Percentiles rank a stretch among this genome's conserved stretches.
phyloP scores from a whole-genome alignment of 371 early-diverging fungal species.

The Coemansia sp. region DNA sequence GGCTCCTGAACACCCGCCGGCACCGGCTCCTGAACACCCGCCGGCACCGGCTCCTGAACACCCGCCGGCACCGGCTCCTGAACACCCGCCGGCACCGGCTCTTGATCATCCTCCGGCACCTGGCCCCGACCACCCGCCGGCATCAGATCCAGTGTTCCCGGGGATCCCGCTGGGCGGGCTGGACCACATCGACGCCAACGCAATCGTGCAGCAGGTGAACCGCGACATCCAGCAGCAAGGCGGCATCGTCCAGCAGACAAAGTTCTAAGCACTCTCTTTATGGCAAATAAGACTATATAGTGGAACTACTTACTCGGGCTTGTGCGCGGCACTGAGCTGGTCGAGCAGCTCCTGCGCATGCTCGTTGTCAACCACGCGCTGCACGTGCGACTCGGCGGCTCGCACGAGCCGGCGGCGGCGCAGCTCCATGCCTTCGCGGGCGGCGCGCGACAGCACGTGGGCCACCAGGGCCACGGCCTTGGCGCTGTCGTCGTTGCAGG shows the following conservation, averaged over 20 bases:
- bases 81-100: constrained; percentile 4
- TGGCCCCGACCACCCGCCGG: neutral
- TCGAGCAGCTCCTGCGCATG: neutral
- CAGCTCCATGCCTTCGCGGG: constrained; percentile 61
- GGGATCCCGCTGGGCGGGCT: neutral
- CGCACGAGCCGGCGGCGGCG: neutral
- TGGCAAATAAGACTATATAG: neutral
- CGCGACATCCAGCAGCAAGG: constrained; percentile 12
- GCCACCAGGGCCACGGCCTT: constrained; percentile 81
- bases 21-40: neutral
- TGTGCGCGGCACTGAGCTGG: no score
- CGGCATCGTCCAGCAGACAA: constrained; percentile 21
- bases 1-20: neutral
- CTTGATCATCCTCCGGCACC: constrained; percentile 4
- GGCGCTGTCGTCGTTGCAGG: constrained; percentile 93
- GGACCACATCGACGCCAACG: neutral
- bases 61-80: neutral
- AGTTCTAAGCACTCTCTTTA: constrained; percentile 6
- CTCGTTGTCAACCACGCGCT: neutral
- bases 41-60: constrained; percentile 2
- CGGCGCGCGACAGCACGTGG: constrained; percentile 79
- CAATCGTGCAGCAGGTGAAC: constrained; percentile 21
- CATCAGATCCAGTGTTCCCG: neutral
- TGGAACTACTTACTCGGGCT: no score
- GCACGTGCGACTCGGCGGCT: no score